These are phyloP conservation scores for Elasticomyces elasticus DNA, from an alignment of 495 filamentous ascomycete species.

Conservation along the genomic window DNA sequence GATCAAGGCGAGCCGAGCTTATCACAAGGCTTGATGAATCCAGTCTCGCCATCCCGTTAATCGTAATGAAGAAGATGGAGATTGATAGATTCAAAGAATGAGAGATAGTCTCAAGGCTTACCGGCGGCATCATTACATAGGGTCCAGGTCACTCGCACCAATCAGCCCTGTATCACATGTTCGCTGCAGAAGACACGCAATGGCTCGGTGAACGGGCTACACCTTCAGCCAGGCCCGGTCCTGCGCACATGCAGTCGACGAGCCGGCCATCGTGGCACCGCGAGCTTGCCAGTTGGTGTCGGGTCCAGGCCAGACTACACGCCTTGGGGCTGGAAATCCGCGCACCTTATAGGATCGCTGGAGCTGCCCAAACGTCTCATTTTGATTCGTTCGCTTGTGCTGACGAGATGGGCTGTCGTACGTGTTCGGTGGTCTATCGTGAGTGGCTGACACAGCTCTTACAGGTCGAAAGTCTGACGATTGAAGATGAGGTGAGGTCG, in stretches of 20 bases:
- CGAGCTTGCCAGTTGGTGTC: too few species aligned
- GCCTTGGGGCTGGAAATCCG: too few species aligned
- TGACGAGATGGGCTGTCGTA: background rate
- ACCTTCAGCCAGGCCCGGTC: too few species aligned
- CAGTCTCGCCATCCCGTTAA: background rate
- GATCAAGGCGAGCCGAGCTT: background rate
- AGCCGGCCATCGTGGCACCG: too few species aligned
- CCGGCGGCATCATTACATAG: background rate
- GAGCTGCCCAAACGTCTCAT: background rate
- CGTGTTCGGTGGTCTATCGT: background rate
- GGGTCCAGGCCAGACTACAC: too few species aligned
- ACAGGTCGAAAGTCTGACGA: background rate
- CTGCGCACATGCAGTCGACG: too few species aligned
- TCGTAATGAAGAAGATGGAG: background rate
- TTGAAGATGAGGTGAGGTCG: background rate
- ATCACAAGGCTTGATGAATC: background rate
- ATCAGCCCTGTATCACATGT: background rate
- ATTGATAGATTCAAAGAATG: too few species aligned
- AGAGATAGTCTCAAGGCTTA: background rate
- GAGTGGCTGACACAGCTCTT: background rate
- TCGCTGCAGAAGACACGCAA: too few species aligned
- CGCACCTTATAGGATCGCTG: too few species aligned
- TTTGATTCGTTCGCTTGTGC: background rate
- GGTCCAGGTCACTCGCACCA: background rate
- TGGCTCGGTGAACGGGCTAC: too few species aligned